Evolutionary conservation across 2,329 filamentous ascomycete genomes (phyloP).

Genomic region (Setomelanomma holmii): DNA sequence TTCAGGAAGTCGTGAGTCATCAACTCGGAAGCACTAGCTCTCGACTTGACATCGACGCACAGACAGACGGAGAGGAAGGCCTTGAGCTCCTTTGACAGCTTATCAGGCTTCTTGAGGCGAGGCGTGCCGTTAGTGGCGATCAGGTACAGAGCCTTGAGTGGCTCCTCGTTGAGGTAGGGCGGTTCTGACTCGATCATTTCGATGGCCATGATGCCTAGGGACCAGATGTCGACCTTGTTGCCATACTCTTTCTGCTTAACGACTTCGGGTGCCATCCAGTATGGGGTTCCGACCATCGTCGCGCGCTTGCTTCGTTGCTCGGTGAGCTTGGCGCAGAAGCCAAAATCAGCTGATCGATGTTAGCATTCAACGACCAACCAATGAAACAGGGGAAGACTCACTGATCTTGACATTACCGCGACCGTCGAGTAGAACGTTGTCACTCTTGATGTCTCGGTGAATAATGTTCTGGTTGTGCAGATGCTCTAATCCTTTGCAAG

Average conservation of each 20-base stretch:
- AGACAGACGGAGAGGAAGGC: slow-evolving; percentile 95
- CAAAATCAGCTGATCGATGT: slow-evolving; percentile 81
- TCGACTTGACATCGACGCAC: slow-evolving; percentile 93
- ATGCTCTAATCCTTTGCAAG: slow-evolving; percentile 92
- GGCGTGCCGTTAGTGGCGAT: slow-evolving; percentile 98
- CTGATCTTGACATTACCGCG: slow-evolving; percentile 98
- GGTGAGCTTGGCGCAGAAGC: slow-evolving; percentile 98
- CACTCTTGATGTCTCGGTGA: slow-evolving; percentile 98
- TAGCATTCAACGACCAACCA: not conserved
- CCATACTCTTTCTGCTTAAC: slow-evolving; percentile 99
- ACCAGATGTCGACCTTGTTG: slow-evolving; percentile 98
- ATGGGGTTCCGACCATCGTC: slow-evolving; percentile 98
- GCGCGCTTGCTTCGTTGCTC: slow-evolving; percentile 96
- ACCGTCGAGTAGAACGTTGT: slow-evolving; percentile 94
- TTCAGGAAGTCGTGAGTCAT: slow-evolving; percentile 93
- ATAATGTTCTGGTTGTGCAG: slow-evolving; percentile 97
- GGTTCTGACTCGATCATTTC: slow-evolving; percentile 99
- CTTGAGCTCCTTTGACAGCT: slow-evolving; percentile 96
- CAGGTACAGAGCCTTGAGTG: slow-evolving; percentile 93
- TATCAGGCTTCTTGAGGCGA: slow-evolving; percentile 96
- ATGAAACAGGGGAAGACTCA: slow-evolving; percentile 58
- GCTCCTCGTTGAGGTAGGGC: slow-evolving; percentile 97
- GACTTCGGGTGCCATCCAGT: slow-evolving; percentile 99
- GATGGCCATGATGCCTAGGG: slow-evolving; percentile 98
- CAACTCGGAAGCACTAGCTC: slow-evolving; percentile 89